Evolutionary conservation across 495 filamentous ascomycete genomes (phyloP), one percentile per base, ranked within the genome.

Genomic region (Pyrenula massariospora): DNA sequence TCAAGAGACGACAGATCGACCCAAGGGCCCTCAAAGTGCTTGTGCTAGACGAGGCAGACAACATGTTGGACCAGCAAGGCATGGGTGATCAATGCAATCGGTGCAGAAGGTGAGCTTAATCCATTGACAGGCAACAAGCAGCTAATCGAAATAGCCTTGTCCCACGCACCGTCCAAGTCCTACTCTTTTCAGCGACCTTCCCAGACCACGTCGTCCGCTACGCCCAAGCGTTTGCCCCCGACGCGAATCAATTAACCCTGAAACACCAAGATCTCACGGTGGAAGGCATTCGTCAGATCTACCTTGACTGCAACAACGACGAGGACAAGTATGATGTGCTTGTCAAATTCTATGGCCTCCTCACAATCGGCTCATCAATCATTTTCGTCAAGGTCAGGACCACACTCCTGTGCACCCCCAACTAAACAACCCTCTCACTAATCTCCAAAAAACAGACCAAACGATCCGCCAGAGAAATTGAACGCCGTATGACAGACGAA

Each of bases 101-200:
- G 58, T 88, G 95, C 58, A 95, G 91, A 73, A 64, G 65, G 91
- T 91, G 68, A 67, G 88, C 77, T n/a, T n/a, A n/a, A n/a, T n/a
- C n/a, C 23, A 5, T 52, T 12, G 19, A 1, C n/a, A 54, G 48
- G 15, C 12, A 8, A 47, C 48, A 19, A 20, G n/a, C n/a, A n/a
- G n/a, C n/a, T n/a, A n/a, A n/a, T n/a, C n/a, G n/a, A n/a, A n/a
- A 3, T 55, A 91, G 86, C 21, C 66, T 88, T 59, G 74, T 96
- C 11, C 88, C 88, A 0, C 75, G 73, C 42, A 73, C 73, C 55
- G 77, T 87, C 25, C 93, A 99, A 68, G 82, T 89, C 51, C 85
- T 96, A 42, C 82, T 99, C 11, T 97, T 99, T 72, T 96, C 92
- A 15, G 94, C 94, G 19, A 99, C 94, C 0, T 99, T 97, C 70